Conservation (phyloP, 2,329 filamentous ascomycete species). For the Xylariaceae sp. region DNA sequence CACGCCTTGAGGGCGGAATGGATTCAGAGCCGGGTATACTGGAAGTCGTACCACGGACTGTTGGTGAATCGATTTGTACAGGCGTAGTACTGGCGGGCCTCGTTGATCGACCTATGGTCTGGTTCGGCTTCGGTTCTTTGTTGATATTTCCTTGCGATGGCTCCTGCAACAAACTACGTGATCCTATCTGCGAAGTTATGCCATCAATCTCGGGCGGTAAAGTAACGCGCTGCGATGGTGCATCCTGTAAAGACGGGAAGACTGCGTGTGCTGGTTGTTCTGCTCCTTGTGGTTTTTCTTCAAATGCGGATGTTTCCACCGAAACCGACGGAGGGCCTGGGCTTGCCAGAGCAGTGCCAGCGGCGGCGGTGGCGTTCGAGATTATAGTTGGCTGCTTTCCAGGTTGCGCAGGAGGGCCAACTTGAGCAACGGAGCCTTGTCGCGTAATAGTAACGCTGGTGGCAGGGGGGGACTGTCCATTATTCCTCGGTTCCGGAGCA, state of each 20-base stretch:
- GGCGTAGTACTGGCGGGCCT: too few relatives aligned
- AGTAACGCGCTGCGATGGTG: not conserved
- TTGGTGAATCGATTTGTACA: conserved; percentile 15
- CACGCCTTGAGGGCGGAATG: conserved; percentile 29
- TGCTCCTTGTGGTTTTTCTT: conserved; percentile 1
- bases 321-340: not conserved
- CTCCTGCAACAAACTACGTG: conserved; percentile 2
- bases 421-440: conserved; percentile 1
- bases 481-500: conserved; percentile 9
- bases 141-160: not conserved
- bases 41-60: conserved; percentile 16
- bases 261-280: conserved; percentile 1
- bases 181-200: not conserved
- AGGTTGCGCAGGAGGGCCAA: conserved; percentile 1
- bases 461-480: too few relatives aligned
- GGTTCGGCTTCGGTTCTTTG: conserved; percentile 1
- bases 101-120: not conserved
- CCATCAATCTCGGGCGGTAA: not conserved
- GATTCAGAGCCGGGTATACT: conserved; percentile 30
- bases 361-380: not conserved
- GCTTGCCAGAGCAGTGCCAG: conserved; percentile 3
- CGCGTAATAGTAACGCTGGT: too few relatives aligned
- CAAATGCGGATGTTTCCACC: not conserved
- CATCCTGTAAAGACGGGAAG: conserved; percentile 5
- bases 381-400: conserved; percentile 5